Percentiles rank a stretch among this genome's conserved stretches.
phyloP scores from a whole-genome alignment of 495 filamentous ascomycete genomes.

The Lasiosphaeris hirsuta region DNA sequence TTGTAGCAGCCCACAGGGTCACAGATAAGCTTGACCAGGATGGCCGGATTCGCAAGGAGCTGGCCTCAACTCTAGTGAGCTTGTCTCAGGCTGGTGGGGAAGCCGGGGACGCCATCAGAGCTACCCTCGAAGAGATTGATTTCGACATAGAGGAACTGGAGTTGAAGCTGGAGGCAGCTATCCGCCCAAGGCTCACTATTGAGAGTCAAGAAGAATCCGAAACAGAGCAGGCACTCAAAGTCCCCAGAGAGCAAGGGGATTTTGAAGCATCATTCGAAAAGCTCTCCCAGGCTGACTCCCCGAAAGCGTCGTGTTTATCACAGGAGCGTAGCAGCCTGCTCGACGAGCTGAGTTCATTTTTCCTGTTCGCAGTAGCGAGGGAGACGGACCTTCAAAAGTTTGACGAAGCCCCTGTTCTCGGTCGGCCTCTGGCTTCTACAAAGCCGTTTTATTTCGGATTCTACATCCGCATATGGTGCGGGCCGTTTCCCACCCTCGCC shows the following conservation, averaged over 20 bases:
- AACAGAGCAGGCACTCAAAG: slow-evolving; percentile 46
- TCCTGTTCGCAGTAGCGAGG: slow-evolving; percentile 55
- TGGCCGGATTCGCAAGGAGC: slow-evolving; percentile 55
- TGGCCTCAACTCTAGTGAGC: slow-evolving; percentile 60
- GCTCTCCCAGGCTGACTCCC: slow-evolving; percentile 39
- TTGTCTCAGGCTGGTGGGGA: slow-evolving; percentile 53
- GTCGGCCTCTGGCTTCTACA: slow-evolving; percentile 50
- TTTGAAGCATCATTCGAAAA: slow-evolving; percentile 23
- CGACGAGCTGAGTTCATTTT: slow-evolving; percentile 59
- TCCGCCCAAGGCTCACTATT: slow-evolving; percentile 45
- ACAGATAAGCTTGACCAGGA: slow-evolving; percentile 42
- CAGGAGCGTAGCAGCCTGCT: slow-evolving; percentile 40
- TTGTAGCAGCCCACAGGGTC: slow-evolving; percentile 54
- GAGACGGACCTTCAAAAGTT: slow-evolving; percentile 53
- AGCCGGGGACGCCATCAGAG: slow-evolving; percentile 57
- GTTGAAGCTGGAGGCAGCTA: slow-evolving; percentile 62
- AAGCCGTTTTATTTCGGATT: slow-evolving; percentile 72
- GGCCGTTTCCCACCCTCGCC: slow-evolving; percentile 62
- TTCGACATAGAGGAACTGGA: slow-evolving; percentile 68
- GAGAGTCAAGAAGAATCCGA: slow-evolving; percentile 45
- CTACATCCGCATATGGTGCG: slow-evolving; percentile 70
- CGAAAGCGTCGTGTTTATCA: slow-evolving; percentile 45
- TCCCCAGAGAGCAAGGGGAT: slow-evolving; percentile 11
- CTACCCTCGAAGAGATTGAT: slow-evolving; percentile 56
- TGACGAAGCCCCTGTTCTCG: slow-evolving; percentile 55